These are phyloP conservation scores for Selenicereus undatus DNA, from an alignment of 148 eudicot genomes.

Conservation along the genomic window DNA sequence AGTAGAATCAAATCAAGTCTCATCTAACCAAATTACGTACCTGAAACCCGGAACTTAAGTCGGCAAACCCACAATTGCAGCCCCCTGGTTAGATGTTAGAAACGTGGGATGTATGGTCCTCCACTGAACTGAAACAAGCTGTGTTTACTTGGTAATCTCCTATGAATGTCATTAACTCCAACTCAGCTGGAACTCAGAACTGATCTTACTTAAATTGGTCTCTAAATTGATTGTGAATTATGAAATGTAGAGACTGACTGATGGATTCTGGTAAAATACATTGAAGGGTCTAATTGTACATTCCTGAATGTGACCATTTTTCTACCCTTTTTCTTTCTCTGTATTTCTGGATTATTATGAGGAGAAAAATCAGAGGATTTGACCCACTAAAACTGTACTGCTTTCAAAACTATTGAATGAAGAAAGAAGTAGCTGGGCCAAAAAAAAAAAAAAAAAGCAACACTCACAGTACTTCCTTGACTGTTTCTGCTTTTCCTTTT, in stretches of 20 bases:
- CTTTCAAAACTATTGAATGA: too few species aligned
- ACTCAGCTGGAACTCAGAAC: conserved; percentile 16
- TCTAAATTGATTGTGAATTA: conserved; percentile 18
- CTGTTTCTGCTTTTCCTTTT: background rate
- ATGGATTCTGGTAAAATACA: conserved; percentile 18
- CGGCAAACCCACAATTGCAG: background rate
- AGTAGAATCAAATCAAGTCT: background rate
- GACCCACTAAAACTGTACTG: background rate
- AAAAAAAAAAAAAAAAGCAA: too few species aligned
- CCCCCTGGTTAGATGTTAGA: too few species aligned
- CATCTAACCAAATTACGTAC: background rate
- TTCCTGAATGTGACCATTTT: background rate
- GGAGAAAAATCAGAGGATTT: background rate
- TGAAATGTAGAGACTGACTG: conserved; percentile 12
- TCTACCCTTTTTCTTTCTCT: background rate
- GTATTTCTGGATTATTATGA: background rate
- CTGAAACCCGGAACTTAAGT: background rate
- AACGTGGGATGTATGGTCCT: background rate
- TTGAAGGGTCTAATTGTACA: conserved; percentile 6
- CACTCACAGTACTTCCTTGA: too few species aligned
- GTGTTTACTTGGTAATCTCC: conserved; percentile 17
- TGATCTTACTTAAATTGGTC: conserved; percentile 6
- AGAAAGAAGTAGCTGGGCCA: background rate
- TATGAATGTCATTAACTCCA: conserved; percentile 17
- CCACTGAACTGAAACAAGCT: background rate